These are phyloP conservation scores for Trichophyton schoenleinii DNA, from an alignment of 2,329 filamentous ascomycete genomes.

Conservation along the genomic window DNA sequence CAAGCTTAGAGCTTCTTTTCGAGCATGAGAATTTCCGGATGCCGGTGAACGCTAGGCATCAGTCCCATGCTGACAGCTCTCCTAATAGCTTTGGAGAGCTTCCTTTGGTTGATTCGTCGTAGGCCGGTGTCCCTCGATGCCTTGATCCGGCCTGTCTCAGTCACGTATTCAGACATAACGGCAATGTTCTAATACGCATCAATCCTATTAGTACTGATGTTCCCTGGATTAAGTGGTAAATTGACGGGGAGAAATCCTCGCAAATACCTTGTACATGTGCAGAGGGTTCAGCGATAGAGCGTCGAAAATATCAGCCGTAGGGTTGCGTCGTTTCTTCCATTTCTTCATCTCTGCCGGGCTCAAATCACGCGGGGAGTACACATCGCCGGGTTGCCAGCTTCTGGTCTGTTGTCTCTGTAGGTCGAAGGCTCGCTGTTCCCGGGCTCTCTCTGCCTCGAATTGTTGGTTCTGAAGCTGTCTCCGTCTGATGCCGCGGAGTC, in stretches of 20 bases:
- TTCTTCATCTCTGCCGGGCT: conserved; percentile 65
- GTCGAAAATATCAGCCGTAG: conserved; percentile 62
- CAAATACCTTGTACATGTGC: conserved; percentile 69
- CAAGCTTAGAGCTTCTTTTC: not conserved
- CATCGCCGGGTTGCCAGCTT: conserved; percentile 63
- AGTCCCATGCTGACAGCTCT: conserved; percentile 79
- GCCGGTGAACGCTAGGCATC: conserved; percentile 79
- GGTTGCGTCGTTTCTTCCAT: conserved; percentile 51
- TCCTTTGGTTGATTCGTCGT: conserved; percentile 78
- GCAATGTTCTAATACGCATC: conserved; percentile 61
- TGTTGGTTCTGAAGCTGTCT: not conserved
- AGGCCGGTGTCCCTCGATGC: conserved; percentile 64
- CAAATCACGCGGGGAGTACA: conserved; percentile 85
- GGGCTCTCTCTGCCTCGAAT: conserved; percentile 26
- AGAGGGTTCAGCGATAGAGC: conserved; percentile 66
- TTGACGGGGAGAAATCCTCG: not conserved
- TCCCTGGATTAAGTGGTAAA: not conserved
- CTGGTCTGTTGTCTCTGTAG: conserved; percentile 42
- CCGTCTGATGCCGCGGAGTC: not conserved
- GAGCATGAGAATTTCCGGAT: conserved; percentile 60
- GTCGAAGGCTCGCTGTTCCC: conserved; percentile 24
- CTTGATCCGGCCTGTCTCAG: conserved; percentile 71
- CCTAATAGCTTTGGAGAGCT: conserved; percentile 82
- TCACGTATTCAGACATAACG: conserved; percentile 80
- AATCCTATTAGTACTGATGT: not conserved